Percentiles rank a stretch among this genome's conserved stretches.
These are phyloP conservation scores for Crithidia acanthocephali DNA, from an alignment of 208 protist species.

Conservation along the genomic window DNA sequence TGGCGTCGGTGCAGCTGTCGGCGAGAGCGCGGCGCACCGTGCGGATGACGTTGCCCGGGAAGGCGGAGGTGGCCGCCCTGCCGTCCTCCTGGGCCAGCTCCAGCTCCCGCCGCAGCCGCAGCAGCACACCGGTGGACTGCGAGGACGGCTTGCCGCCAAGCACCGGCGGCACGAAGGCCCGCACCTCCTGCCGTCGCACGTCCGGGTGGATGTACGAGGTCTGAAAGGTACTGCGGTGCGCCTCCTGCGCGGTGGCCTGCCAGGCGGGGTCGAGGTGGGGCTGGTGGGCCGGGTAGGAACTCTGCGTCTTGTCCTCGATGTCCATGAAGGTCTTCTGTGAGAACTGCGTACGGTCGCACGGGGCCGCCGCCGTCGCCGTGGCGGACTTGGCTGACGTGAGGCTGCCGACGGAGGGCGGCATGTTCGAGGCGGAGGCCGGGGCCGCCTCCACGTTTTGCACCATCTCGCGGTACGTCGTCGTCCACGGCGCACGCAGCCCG, in stretches of 20 bases:
- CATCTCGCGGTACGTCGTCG: slow-evolving; percentile 62
- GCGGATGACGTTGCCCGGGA: slow-evolving; percentile 79
- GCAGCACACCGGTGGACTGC: slow-evolving; percentile 65
- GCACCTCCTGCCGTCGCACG: slow-evolving; percentile 30
- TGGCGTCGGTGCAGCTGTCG: slow-evolving; percentile 29
- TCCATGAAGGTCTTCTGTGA: slow-evolving; percentile 76
- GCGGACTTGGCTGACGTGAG: background rate
- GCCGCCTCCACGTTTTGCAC: slow-evolving; percentile 22
- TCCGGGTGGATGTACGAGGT: slow-evolving; percentile 38
- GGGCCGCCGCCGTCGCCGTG: background rate
- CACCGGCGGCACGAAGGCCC: slow-evolving; percentile 53
- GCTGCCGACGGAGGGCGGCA: slow-evolving; percentile 13
- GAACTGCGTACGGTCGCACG: slow-evolving; percentile 40
- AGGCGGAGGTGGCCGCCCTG: slow-evolving; percentile 31
- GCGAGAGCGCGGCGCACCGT: slow-evolving; percentile 53
- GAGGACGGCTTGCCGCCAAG: slow-evolving; percentile 56
- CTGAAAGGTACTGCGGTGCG: slow-evolving; percentile 30
- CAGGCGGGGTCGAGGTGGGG: slow-evolving; percentile 70
- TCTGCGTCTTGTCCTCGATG: slow-evolving; percentile 75
- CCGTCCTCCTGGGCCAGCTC: slow-evolving; percentile 41
- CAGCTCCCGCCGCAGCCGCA: slow-evolving; percentile 73
- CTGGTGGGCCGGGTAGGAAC: slow-evolving; percentile 84
- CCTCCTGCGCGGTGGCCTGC: slow-evolving; percentile 17
- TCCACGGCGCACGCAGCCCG: slow-evolving; percentile 40
- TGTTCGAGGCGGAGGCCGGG: background rate